Evolutionary conservation across 139 green algal genomes (phyloP).

Genomic region (Volvox africanus): DNA sequence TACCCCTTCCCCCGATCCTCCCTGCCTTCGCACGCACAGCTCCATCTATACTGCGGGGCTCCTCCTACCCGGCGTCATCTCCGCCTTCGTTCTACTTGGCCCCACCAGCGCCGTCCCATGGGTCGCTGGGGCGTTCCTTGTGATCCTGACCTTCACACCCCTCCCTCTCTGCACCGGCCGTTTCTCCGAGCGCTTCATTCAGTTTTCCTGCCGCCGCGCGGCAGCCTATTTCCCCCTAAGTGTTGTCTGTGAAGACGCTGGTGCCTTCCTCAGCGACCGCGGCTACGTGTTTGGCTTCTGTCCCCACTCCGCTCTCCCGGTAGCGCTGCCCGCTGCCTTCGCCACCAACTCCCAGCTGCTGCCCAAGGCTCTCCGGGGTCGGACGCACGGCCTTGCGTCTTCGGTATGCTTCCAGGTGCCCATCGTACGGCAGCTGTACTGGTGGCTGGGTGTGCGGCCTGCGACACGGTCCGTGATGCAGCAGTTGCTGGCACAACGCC

Average conservation of each 20-base stretch:
- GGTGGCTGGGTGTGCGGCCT: slow-evolving; percentile 76
- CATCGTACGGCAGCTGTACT: slow-evolving; percentile 80
- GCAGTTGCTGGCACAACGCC: slow-evolving; percentile 56
- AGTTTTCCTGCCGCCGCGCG: neutral
- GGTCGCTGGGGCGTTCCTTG: neutral
- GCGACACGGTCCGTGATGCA: slow-evolving; percentile 56
- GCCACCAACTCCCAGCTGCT: slow-evolving; percentile 17
- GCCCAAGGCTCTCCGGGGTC: slow-evolving; percentile 34
- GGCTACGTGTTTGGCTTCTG: slow-evolving; percentile 34
- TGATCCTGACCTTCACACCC: slow-evolving; percentile 23
- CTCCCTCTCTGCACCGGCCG: slow-evolving; percentile 14
- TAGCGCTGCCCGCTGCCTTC: slow-evolving; percentile 41
- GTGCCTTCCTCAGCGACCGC: slow-evolving; percentile 8
- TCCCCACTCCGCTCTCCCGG: slow-evolving; percentile 41
- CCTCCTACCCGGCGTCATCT: neutral
- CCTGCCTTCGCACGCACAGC: neutral
- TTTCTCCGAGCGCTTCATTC: slow-evolving; percentile 17
- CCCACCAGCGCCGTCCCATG: neutral
- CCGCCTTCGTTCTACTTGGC: neutral
- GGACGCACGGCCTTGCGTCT: slow-evolving; percentile 48
- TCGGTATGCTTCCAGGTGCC: slow-evolving; percentile 66
- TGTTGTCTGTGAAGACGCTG: neutral
- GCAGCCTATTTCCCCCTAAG: slow-evolving; percentile 24
- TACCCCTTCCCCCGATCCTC: too few species aligned
- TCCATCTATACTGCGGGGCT: slow-evolving; percentile 5